Evolutionary conservation across 352 stramenopile genomes (phyloP), one percentile per base, ranked within the genome.

Genomic region (Discostella stelligera): DNA sequence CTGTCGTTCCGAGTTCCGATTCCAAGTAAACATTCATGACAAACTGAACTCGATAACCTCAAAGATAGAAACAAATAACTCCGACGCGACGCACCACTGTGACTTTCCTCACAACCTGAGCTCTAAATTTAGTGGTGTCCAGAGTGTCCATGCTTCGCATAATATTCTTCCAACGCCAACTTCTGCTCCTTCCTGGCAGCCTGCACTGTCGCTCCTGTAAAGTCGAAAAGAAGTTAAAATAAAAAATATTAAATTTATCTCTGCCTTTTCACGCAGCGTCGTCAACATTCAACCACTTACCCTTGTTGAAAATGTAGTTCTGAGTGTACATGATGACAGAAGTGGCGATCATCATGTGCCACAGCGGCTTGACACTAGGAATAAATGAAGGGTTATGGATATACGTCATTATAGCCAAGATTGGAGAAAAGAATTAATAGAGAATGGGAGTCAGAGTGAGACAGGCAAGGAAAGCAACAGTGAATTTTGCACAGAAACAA

Each of bases 241-340:
- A n/a, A 10, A 27, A 48, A 64, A 48, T n/a, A 25, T 30, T 4
- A 27, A 27, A 53, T 52, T 41, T 23, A 68, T 39, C 4, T 16
- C 16, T 27, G 59, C 21, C 20, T 54, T n/a, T n/a, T n/a, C n/a
- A n/a, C 8, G 30, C 6, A 0, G 49, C 20, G 25, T 49, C 11
- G 23, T 62, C 39, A 16, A 20, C 9, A 86, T 78, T 78, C 71
- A 90, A 81, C 73, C 61, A 86, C 81, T 78, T 71, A 90, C 84
- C 73, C 65, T 85, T 82, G 73, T 84, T 84, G 46, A 79, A 80
- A 49, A 87, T 55, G 69, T 90, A 90, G 61, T 74, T 88, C 53
- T 76, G 69, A 32, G 81, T 87, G 73, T 89, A 90, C 81, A 90
- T 88, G 58, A 85, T 74, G 54, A 81, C 71, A 52, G 78, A 88